These are phyloP conservation scores for Termitomyces sp. DNA, from an alignment of 768 basidiomycete genomes.

Conservation along the genomic window DNA sequence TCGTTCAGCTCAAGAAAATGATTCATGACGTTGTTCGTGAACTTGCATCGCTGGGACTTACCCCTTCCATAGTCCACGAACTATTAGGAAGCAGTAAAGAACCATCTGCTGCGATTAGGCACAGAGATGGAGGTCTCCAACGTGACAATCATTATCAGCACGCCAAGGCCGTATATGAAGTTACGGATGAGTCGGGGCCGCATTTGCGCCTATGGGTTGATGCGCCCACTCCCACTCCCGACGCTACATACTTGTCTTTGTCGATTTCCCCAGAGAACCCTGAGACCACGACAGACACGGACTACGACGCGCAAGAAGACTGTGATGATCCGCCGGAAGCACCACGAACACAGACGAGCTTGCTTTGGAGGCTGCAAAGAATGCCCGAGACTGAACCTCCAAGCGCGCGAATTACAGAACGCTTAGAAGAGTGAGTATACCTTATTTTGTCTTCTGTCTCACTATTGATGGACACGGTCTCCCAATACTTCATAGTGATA, in stretches of 20 bases:
- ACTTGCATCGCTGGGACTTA: constrained; percentile 63
- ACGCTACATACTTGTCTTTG: constrained; percentile 4
- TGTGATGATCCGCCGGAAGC: background rate
- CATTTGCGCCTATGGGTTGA: constrained; percentile 49
- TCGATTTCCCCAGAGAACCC: constrained; percentile 8
- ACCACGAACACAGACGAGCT: constrained; percentile 8
- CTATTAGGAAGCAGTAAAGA: constrained; percentile 23
- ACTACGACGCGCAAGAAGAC: constrained; percentile 10
- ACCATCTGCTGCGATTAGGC: constrained; percentile 6
- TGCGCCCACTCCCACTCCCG: constrained; percentile 11
- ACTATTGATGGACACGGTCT: background rate
- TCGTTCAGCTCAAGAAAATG: constrained; percentile 75
- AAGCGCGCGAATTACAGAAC: constrained; percentile 3
- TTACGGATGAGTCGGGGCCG: constrained; percentile 44
- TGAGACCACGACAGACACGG: constrained; percentile 1
- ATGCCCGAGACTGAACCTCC: background rate
- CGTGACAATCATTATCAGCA: constrained; percentile 3
- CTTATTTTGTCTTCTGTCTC: background rate
- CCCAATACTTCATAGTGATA: background rate
- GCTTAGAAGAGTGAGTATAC: constrained; percentile 3
- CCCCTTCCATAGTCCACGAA: constrained; percentile 42
- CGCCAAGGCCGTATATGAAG: constrained; percentile 49
- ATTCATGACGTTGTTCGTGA: constrained; percentile 82
- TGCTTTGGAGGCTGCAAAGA: constrained; percentile 21
- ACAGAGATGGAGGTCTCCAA: constrained; percentile 17